Evolutionary conservation across 805 yeast genomes (phyloP), one percentile per base, ranked within the genome.

Genomic region (Millerozyma acaciae): DNA sequence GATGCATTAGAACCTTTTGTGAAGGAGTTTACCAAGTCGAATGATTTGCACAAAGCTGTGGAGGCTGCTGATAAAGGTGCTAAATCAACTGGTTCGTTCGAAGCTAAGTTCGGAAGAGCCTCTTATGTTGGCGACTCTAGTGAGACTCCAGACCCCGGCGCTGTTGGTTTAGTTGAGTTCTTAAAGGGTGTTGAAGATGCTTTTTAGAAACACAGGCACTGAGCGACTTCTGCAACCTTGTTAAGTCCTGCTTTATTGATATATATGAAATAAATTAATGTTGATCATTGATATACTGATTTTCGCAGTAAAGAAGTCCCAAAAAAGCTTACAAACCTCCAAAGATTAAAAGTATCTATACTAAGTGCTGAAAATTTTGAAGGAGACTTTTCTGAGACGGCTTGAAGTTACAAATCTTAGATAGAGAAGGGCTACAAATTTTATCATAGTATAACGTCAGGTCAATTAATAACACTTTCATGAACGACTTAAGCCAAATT

Each of bases 31-130:
- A 44, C 56, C 7, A 39, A 60, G n/a, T 59, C 79, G 0, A 57
- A 61, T 6, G 78, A 78, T 44, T 59, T 84, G 26, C 42, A 47
- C 8, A 61, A 62, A 29, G 93, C 95, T 5, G 74, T 74, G 8
- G 46, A 59, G 20, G 87, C 84, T 7, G 90, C 89, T 10, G 63
- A 65, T 18, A 61, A 69, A 21, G 90, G 90, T 35, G 86, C 89
- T 6, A 75, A 81, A 26, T 60, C 71, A 3, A 87, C 96, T 1
- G 76, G 78, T 29, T 62, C 73, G 21, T 59, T 81, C 42, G 78
- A 74, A 41, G 95, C 95, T 28, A 80, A 80, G 47, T 84, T 87
- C 42, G 96, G 96, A 19, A 75, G 95, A 48, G 94, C 95, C 10
- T 79, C 88, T 1, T 87, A 86, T 51, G 95, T 86, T 21, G n/a